Percentiles rank a stretch among this genome's conserved stretches.
Evolutionary conservation across 805 yeast species (phyloP).

Genomic region (Yamadazyma scolyti): DNA sequence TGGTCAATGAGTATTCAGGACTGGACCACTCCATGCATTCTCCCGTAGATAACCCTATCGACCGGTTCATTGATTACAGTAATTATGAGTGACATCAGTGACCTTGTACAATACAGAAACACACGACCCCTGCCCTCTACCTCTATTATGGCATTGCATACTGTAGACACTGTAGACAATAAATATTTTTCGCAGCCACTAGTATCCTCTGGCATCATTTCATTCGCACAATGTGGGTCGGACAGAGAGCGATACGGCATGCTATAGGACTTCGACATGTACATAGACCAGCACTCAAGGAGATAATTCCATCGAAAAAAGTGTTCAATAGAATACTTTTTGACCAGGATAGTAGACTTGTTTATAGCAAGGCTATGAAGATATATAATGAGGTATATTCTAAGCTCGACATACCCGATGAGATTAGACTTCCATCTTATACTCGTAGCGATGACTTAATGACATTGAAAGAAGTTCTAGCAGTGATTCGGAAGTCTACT

Average conservation of each 20-base stretch:
- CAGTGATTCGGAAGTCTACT: constrained; percentile 56
- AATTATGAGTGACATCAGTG: too few relatives aligned
- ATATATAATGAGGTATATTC: constrained; percentile 51
- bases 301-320: constrained; percentile 54
- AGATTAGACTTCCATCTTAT: constrained; percentile 40
- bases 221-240: too few relatives aligned
- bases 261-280: too few relatives aligned
- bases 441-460: constrained; percentile 58
- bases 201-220: too few relatives aligned
- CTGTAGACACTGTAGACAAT: too few relatives aligned
- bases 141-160: too few relatives aligned
- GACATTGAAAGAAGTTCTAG: constrained; percentile 63
- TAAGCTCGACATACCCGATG: constrained; percentile 37
- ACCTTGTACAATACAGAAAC: too few relatives aligned
- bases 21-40: constrained; percentile 13
- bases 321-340: constrained; percentile 57
- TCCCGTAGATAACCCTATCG: constrained; percentile 14
- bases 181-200: too few relatives aligned
- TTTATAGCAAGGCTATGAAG: constrained; percentile 52
- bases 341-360: constrained; percentile 59
- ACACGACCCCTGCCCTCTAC: too few relatives aligned
- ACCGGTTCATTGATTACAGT: constrained; percentile 22
- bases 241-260: too few relatives aligned
- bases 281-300: constrained; percentile 8
- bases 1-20: constrained; percentile 12